These are phyloP conservation scores for Metschnikowia shivogae DNA, from an alignment of 805 yeast genomes.

Conservation along the genomic window DNA sequence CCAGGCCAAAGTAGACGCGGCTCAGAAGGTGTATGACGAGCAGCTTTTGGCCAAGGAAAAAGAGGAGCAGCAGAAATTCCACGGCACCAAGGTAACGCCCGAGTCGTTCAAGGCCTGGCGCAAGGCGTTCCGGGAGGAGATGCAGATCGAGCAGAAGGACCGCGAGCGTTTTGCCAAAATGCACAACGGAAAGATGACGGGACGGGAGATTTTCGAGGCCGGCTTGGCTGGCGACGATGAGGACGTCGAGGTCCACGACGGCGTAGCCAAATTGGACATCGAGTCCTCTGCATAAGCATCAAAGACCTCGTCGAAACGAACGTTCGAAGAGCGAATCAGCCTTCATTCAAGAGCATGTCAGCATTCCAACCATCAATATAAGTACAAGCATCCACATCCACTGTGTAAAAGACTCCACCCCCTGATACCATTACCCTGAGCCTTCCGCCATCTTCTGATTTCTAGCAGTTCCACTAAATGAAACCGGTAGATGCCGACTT, in stretches of 20 bases:
- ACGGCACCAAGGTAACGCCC: conserved; percentile 83
- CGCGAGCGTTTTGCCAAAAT: conserved; percentile 48
- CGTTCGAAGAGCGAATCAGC: too few species aligned
- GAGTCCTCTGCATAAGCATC: conserved; percentile 1
- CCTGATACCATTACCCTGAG: too few species aligned
- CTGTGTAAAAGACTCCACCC: background rate
- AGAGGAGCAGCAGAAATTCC: conserved; percentile 84
- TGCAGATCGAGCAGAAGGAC: conserved; percentile 62
- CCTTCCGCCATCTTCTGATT: too few species aligned
- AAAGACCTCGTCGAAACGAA: too few species aligned
- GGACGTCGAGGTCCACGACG: conserved; percentile 16
- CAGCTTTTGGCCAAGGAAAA: conserved; percentile 61
- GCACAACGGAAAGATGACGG: conserved; percentile 77
- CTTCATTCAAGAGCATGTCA: too few species aligned
- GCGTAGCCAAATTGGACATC: conserved; percentile 16
- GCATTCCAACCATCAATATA: too few species aligned
- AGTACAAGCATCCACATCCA: too few species aligned
- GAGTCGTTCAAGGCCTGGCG: conserved; percentile 80
- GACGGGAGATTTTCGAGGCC: conserved; percentile 82
- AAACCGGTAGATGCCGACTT: too few species aligned
- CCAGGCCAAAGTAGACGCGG: conserved; percentile 48
- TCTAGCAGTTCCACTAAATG: too few species aligned
- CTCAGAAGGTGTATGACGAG: conserved; percentile 57
- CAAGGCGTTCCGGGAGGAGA: conserved; percentile 60
- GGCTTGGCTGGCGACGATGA: conserved; percentile 71